phyloP scores from a whole-genome alignment of 1,284 basidiomycete genomes.

The Psilocybe mexicana region DNA sequence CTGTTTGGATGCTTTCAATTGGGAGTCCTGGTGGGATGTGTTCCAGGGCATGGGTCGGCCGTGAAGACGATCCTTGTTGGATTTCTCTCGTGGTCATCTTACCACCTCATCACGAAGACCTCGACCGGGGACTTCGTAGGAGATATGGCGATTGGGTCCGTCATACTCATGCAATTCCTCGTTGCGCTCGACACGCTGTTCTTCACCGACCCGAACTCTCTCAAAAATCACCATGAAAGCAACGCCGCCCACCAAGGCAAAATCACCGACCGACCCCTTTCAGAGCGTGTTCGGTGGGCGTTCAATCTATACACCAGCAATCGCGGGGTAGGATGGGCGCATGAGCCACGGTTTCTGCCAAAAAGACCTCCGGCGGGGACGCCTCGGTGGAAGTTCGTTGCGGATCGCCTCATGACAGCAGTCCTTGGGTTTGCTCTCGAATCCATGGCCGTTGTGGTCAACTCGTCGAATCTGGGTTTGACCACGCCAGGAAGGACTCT shows the following conservation, averaged over 20 bases:
- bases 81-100: conserved; percentile 9
- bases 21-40: background rate
- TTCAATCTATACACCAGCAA: conserved; percentile 21
- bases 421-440: conserved; percentile 7
- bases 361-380: conserved; percentile 8
- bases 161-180: conserved; percentile 19
- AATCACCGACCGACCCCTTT: conserved; percentile 7
- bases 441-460: background rate
- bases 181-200: conserved; percentile 20
- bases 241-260: background rate
- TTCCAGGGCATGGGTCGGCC: background rate
- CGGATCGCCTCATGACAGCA: conserved; percentile 8
- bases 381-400: conserved; percentile 9
- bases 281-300: conserved; percentile 22
- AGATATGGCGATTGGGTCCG: conserved; percentile 19
- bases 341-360: conserved; percentile 17
- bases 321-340: conserved; percentile 28
- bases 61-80: background rate
- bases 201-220: conserved; percentile 15
- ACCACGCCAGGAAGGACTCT: conserved; percentile 12
- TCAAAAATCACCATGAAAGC: conserved; percentile 6
- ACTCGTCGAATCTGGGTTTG: conserved; percentile 16
- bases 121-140: conserved; percentile 17
- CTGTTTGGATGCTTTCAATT: background rate
- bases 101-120: conserved; percentile 19